Conservation (phyloP, 495 filamentous ascomycete genomes). For the Penicillium manginii region DNA sequence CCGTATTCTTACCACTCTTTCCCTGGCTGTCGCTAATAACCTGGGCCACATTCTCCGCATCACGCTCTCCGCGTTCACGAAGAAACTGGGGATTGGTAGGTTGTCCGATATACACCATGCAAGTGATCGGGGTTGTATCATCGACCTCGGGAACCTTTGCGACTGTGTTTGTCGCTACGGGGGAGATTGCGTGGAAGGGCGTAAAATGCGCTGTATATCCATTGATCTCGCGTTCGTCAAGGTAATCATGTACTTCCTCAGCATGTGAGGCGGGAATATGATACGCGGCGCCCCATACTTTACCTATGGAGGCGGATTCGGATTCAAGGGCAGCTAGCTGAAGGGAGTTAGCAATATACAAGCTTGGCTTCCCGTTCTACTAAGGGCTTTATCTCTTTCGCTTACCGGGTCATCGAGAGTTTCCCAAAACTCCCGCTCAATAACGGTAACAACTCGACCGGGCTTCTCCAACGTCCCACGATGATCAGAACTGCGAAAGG, state of each 20-base stretch:
- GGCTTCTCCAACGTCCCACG: conserved; percentile 86
- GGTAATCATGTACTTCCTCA: conserved; percentile 81
- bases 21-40: conserved; percentile 79
- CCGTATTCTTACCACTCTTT: conserved; percentile 86
- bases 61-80: conserved; percentile 63
- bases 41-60: conserved; percentile 78
- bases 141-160: not conserved
- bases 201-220: conserved; percentile 92
- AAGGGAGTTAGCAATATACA: not conserved
- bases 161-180: not conserved
- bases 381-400: not conserved
- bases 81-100: conserved; percentile 94
- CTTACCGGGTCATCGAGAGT: conserved; percentile 66
- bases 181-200: conserved; percentile 66
- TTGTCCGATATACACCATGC: conserved; percentile 92
- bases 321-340: conserved; percentile 43
- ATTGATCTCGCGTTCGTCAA: conserved; percentile 96
- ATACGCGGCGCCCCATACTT: conserved; percentile 91
- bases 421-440: conserved; percentile 79
- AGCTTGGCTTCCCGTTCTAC: too few relatives aligned
- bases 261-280: conserved; percentile 76
- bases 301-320: conserved; percentile 51
- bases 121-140: conserved; percentile 45
- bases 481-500: conserved; percentile 76
- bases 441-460: conserved; percentile 91